Conservation (phyloP, 441 rosid species). For the Arabidopsis lyrata region DNA sequence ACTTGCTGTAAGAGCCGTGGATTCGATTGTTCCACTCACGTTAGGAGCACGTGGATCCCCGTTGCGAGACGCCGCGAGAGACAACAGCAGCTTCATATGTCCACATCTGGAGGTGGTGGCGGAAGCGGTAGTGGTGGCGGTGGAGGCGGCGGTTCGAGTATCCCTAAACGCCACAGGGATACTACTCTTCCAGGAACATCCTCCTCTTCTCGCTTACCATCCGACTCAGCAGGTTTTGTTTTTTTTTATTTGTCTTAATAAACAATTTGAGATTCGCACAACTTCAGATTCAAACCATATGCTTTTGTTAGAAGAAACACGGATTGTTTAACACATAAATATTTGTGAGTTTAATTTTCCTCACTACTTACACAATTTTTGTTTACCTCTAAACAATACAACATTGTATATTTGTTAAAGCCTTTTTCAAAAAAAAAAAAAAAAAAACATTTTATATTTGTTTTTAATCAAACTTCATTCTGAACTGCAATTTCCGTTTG, state of each 20-base stretch:
- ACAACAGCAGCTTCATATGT: conserved; percentile 59
- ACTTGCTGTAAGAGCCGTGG: conserved; percentile 95
- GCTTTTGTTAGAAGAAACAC: background rate
- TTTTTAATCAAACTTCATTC: conserved; percentile 3
- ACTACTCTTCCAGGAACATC: conserved; percentile 34
- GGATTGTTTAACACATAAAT: background rate
- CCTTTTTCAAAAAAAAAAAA: no score
- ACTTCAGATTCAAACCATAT: conserved; percentile 28
- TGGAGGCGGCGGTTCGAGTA: conserved; percentile 44
- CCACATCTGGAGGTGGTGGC: conserved; percentile 40
- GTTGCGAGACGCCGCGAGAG: conserved; percentile 86
- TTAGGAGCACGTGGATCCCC: conserved; percentile 93
- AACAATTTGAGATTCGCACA: conserved; percentile 4
- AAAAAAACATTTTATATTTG: background rate
- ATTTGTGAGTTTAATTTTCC: background rate
- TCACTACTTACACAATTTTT: conserved; percentile 10
- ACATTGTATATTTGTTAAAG: background rate
- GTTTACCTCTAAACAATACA: background rate
- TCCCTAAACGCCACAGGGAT: conserved; percentile 43
- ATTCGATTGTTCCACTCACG: conserved; percentile 84
- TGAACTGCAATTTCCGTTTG: background rate
- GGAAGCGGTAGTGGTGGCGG: conserved; percentile 48
- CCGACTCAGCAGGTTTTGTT: conserved; percentile 41
- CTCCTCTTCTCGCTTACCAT: conserved; percentile 34
- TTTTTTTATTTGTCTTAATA: background rate